Conservation (phyloP, 768 basidiomycete species). For the Albatrellus ellisii region DNA sequence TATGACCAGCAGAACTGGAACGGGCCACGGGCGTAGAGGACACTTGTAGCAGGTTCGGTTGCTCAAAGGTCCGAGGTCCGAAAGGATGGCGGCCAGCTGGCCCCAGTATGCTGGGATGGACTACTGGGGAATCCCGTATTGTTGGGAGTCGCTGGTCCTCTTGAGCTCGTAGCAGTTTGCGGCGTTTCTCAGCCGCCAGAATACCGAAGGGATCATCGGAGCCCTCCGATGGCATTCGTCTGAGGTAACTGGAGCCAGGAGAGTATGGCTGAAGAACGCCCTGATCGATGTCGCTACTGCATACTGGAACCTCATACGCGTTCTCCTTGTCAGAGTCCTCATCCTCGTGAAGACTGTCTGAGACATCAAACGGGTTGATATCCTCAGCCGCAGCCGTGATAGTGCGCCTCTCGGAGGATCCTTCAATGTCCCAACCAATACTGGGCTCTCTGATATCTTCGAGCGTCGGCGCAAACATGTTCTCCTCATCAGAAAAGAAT, state of each 20-base stretch:
- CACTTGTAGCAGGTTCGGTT: slow-evolving; percentile 1
- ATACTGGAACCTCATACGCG: background rate
- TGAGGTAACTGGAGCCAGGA: slow-evolving; percentile 1
- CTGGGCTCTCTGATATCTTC: slow-evolving; percentile 9
- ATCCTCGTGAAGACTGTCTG: background rate
- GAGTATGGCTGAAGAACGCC: slow-evolving; percentile 13
- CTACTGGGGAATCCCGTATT: too few relatives aligned
- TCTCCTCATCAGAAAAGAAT: too few relatives aligned
- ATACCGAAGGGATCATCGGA: slow-evolving; percentile 13
- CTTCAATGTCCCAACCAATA: slow-evolving; percentile 7
- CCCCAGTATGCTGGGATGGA: slow-evolving; percentile 4
- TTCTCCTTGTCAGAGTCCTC: slow-evolving; percentile 14
- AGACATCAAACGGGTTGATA: background rate
- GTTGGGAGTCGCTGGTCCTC: too few relatives aligned
- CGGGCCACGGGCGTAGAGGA: background rate
- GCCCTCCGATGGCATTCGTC: background rate
- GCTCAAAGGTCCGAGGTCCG: slow-evolving; percentile 4
- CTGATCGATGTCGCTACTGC: slow-evolving; percentile 3
- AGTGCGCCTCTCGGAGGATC: background rate
- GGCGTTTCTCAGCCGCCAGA: slow-evolving; percentile 10
- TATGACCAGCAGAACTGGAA: background rate
- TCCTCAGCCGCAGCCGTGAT: background rate
- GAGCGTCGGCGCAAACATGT: slow-evolving; percentile 9
- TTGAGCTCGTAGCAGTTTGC: slow-evolving; percentile 7
- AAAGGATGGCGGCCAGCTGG: slow-evolving; percentile 8